phyloP scores from a whole-genome alignment of 495 filamentous ascomycete genomes.

The Amniculicola lignicola region DNA sequence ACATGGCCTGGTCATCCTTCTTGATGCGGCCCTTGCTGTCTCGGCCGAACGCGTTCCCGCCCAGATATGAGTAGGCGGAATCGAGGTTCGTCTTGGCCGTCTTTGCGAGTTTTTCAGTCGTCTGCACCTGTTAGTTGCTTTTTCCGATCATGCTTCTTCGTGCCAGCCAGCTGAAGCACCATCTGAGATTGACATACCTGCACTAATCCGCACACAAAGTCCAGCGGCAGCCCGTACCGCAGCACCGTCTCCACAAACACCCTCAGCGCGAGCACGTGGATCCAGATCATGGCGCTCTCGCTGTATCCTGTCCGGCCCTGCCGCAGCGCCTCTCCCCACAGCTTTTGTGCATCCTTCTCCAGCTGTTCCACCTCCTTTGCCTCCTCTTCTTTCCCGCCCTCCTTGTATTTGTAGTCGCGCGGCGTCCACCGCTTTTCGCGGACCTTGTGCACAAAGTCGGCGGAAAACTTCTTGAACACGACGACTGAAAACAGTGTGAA shows the following conservation, averaged over 20 bases:
- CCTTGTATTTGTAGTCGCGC: slow-evolving; percentile 87
- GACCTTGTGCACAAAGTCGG: slow-evolving; percentile 83
- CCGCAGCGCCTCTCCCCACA: slow-evolving; percentile 86
- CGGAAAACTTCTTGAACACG: slow-evolving; percentile 83
- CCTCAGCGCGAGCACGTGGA: slow-evolving; percentile 82
- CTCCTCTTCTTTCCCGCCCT: slow-evolving; percentile 85
- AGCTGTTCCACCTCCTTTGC: slow-evolving; percentile 77
- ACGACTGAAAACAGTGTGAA: slow-evolving; percentile 86
- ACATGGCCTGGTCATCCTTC: slow-evolving; percentile 74
- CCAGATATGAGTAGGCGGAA: slow-evolving; percentile 82
- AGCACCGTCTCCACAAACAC: slow-evolving; percentile 97
- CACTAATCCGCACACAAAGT: slow-evolving; percentile 79
- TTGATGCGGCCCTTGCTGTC: slow-evolving; percentile 91
- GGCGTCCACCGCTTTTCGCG: slow-evolving; percentile 91
- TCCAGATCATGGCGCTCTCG: slow-evolving; percentile 91
- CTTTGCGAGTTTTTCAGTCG: slow-evolving; percentile 74
- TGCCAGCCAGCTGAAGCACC: neutral
- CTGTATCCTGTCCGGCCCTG: slow-evolving; percentile 85
- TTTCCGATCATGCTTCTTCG: slow-evolving; percentile 2
- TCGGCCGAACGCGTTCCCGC: slow-evolving; percentile 87
- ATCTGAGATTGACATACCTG: slow-evolving; percentile 56
- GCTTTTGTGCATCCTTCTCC: slow-evolving; percentile 73
- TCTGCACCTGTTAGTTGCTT: too few relatives aligned
- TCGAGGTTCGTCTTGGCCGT: slow-evolving; percentile 81
- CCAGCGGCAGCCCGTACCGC: slow-evolving; percentile 84